A percentile compares a stretch with the other conserved stretches of the same genome.
Evolutionary conservation across 1,284 basidiomycete species (phyloP).

Genomic region (Apiotrichum siamense): DNA sequence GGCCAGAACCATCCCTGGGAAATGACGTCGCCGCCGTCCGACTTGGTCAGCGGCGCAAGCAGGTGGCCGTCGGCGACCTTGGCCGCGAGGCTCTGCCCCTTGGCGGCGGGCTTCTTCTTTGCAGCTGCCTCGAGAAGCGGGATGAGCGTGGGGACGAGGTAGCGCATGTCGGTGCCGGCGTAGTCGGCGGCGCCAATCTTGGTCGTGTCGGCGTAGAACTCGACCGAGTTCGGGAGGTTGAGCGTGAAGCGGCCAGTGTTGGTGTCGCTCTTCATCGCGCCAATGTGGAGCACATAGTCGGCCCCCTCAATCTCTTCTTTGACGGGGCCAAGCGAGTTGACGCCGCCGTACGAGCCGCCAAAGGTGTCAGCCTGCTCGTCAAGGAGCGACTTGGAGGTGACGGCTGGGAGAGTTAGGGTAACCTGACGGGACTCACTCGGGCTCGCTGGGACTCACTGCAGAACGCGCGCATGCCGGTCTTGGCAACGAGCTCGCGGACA

Average conservation of each 20-base stretch:
- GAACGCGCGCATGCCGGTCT: conserved; percentile 67
- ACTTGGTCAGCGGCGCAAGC: conserved; percentile 21
- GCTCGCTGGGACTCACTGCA: conserved; percentile 40
- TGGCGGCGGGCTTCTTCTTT: conserved; percentile 18
- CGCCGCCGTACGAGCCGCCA: conserved; percentile 81
- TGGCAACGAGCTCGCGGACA: conserved; percentile 61
- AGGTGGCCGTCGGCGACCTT: conserved; percentile 27
- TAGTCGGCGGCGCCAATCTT: conserved; percentile 53
- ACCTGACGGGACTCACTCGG: too few species aligned
- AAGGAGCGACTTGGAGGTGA: conserved; percentile 60
- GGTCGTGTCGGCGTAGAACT: conserved; percentile 79
- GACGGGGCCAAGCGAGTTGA: conserved; percentile 63
- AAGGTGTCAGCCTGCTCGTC: conserved; percentile 73
- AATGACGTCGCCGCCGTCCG: conserved; percentile 46
- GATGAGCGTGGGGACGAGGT: conserved; percentile 47
- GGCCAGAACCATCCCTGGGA: conserved; percentile 85
- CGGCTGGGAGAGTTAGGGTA: too few species aligned
- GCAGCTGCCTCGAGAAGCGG: conserved; percentile 33
- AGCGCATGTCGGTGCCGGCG: conserved; percentile 49
- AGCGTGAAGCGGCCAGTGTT: conserved; percentile 57
- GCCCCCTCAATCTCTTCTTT: conserved; percentile 72
- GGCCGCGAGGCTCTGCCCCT: conserved; percentile 22
- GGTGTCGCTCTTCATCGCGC: conserved; percentile 79
- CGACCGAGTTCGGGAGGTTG: conserved; percentile 47
- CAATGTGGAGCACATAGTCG: conserved; percentile 77